Percentiles rank a stretch among this genome's conserved stretches.
Evolutionary conservation across 768 basidiomycete species (phyloP).

Genomic region (Hypholoma sublateritium): DNA sequence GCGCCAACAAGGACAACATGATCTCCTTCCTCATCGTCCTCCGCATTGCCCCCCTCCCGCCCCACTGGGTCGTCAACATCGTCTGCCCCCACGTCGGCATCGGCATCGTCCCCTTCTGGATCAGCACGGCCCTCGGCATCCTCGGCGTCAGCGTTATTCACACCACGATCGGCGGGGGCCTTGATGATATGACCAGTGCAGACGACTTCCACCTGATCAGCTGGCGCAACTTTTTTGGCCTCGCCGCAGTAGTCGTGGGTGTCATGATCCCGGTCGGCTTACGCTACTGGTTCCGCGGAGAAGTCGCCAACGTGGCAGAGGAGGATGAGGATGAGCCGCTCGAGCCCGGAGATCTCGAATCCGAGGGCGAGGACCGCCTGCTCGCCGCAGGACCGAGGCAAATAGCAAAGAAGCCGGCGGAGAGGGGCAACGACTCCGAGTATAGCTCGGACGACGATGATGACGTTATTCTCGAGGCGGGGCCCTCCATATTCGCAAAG

Average conservation of each 20-base stretch:
- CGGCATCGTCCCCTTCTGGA: constrained; percentile 82
- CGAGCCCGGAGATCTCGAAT: constrained; percentile 18
- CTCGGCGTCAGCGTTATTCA: constrained; percentile 92
- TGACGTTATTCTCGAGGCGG: constrained; percentile 75
- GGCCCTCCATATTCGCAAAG: constrained; percentile 47
- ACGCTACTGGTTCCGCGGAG: constrained; percentile 76
- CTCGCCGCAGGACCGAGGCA: constrained; percentile 57
- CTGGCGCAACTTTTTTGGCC: constrained; percentile 84
- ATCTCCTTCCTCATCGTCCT: constrained; percentile 94
- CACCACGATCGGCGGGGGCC: constrained; percentile 88
- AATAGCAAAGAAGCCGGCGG: constrained; percentile 15
- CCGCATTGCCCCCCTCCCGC: constrained; percentile 90
- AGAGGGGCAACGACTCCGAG: constrained; percentile 3
- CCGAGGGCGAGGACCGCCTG: constrained; percentile 42
- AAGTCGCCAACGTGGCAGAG: constrained; percentile 44
- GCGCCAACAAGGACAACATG: constrained; percentile 77
- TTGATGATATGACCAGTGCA: constrained; percentile 94
- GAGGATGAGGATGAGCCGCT: constrained; percentile 30
- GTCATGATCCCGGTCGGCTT: constrained; percentile 93
- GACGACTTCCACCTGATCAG: constrained; percentile 94
- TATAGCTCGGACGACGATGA: constrained; percentile 46
- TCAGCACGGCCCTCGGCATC: constrained; percentile 86
- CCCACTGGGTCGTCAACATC: constrained; percentile 96
- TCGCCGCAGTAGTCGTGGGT: constrained; percentile 83
- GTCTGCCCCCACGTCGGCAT: constrained; percentile 93